Evolutionary conservation across 2,329 filamentous ascomycete species (phyloP), one percentile per base, ranked within the genome.

Genomic region (Reticulascus tulasneorum): DNA sequence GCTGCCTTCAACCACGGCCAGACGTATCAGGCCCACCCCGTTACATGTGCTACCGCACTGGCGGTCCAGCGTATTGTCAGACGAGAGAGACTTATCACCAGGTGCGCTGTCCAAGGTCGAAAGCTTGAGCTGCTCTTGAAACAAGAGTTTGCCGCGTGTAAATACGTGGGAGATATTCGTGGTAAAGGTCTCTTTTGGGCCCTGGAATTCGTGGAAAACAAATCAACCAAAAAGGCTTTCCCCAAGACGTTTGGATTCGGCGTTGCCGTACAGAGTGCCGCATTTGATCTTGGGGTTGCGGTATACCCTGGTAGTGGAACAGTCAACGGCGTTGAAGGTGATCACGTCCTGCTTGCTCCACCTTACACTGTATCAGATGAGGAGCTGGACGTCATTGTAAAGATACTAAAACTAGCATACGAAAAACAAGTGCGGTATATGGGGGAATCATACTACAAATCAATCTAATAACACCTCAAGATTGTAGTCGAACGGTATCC

Each of bases 301-400:
- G 11, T 46, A 12, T 46, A 86, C 51, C 77, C 78, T 2, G 81
- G 80, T 0, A 61, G 63, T 1, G 82, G 82, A 2, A 78, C 77
- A 0, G 74, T 66, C 0, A 79, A 71, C 46, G 69, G 85, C 28
- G 66, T 73, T 2, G 53, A 54, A 2, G 84, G 84, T 9, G 85
- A 90, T 50, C 82, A 86, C 54, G 63, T 87, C 23, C 67, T 89
- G 18, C 50, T 90, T 9, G 75, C 82, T 2, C 85, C 85, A 6
- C 71, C 84, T 1, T 87, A 79, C 58, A 86, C 75, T 28, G 67
- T 82, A 16, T 77, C 70, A 1, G 37, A 44, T 6, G 35, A 38
- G 13, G 18, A 41, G 22, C 7, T 43, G 13, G 9, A 7, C 7
- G 7, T 21, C 16, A 31, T 41, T 16, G 34, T 29, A 9, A 33